Evolutionary conservation across 2,329 filamentous ascomycete genomes (phyloP), one percentile per base, ranked within the genome.

Genomic region (Fusarium papillatum): DNA sequence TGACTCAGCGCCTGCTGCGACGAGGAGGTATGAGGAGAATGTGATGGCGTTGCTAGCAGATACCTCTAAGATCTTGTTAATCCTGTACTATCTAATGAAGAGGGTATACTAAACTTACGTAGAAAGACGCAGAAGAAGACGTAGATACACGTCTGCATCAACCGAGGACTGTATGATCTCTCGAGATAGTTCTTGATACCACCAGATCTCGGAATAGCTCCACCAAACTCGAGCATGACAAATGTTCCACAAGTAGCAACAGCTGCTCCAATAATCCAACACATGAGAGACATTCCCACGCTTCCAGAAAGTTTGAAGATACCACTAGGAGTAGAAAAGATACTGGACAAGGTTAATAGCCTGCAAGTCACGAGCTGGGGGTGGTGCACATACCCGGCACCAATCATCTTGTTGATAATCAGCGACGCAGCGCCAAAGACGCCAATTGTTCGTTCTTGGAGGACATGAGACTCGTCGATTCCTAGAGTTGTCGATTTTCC

Each of bases 151-250:
- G 75, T 77, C 53, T 77, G 72, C 74, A 79, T 69, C 22, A 79
- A 8, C 3, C 68, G 61, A 4, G 77, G 78, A 24, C 57, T 69
- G 57, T 74, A 79, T 2, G 76, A 74, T 1, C 77, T 70, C 41
- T 79, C 77, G 3, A 79, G 76, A 43, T 79, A 79, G 43, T 79
- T 79, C 71, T 79, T 79, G 66, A 79, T 71, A 8, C 78, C 75
- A 7, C 77, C 76, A 7, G 73, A 76, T 66, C 76, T 64, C 3
- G 77, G 78, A 7, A 79, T 77, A 3, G 74, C 76, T 5, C 74
- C 70, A 2, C 78, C 78, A 60, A 78, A 79, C 31, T 79, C 76
- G 8, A 80, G 69, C 70, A 80, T 76, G 16, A 78, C 73, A 34
- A 80, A 73, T 6, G 73, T 64, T 3, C 78, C 78, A 22, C 72